These are phyloP conservation scores for Leucocoprinus leucothites DNA, from an alignment of 768 basidiomycete genomes.

Conservation along the genomic window DNA sequence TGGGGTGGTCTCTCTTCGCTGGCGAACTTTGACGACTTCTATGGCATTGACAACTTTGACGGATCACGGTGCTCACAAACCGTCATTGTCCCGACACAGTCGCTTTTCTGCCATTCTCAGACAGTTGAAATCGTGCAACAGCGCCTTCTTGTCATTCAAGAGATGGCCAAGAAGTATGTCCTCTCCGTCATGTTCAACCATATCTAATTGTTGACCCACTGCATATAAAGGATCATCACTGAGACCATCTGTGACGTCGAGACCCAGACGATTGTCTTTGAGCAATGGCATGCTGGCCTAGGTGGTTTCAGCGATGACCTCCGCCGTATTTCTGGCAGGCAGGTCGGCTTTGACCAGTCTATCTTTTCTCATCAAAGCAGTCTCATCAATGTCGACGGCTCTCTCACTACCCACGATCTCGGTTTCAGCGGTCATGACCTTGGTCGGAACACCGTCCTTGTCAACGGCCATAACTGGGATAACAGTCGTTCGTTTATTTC, in stretches of 20 bases:
- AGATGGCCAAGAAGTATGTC: slow-evolving; percentile 42
- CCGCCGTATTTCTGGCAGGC: slow-evolving; percentile 33
- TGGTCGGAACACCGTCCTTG: slow-evolving; percentile 34
- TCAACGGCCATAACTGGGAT: slow-evolving; percentile 39
- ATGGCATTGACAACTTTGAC: slow-evolving; percentile 40
- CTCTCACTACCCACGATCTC: slow-evolving; percentile 34
- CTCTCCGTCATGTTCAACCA: too few species aligned
- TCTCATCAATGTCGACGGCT: slow-evolving; percentile 33
- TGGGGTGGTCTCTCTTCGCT: slow-evolving; percentile 37
- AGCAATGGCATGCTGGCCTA: slow-evolving; percentile 40
- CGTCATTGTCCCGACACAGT: slow-evolving; percentile 29
- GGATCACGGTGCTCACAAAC: slow-evolving; percentile 29
- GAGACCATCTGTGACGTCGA: slow-evolving; percentile 50
- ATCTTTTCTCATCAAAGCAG: slow-evolving; percentile 32
- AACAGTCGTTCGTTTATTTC: slow-evolving; percentile 21
- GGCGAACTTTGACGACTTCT: slow-evolving; percentile 43
- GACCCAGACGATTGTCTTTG: slow-evolving; percentile 41
- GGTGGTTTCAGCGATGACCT: slow-evolving; percentile 39
- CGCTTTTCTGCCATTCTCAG: slow-evolving; percentile 38
- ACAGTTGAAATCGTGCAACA: slow-evolving; percentile 42
- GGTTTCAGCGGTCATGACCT: slow-evolving; percentile 38
- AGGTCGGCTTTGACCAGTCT: slow-evolving; percentile 36
- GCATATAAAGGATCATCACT: slow-evolving; percentile 34
- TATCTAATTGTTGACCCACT: not conserved
- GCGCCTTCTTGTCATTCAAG: slow-evolving; percentile 39